These are phyloP conservation scores for Prototheca stagnorum DNA, from an alignment of 163 green algal species.

Conservation along the genomic window DNA sequence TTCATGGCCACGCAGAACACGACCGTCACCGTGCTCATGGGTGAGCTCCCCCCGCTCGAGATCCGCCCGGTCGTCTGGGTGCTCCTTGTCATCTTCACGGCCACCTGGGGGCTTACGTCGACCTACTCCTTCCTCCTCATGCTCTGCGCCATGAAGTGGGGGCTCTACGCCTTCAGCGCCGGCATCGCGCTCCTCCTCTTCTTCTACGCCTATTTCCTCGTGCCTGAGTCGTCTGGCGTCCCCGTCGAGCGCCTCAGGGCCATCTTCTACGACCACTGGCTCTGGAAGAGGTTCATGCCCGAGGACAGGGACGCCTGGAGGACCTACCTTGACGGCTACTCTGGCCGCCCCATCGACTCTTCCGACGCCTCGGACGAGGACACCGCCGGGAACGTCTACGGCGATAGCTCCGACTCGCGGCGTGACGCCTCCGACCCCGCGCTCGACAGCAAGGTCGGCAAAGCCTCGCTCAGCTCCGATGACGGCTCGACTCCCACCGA, in stretches of 20 bases:
- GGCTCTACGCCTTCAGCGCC: background rate
- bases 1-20: slow-evolving; percentile 44
- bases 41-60: slow-evolving; percentile 1
- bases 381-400: background rate
- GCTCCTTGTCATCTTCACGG: background rate
- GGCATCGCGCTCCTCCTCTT: background rate
- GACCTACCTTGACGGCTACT: background rate
- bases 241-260: slow-evolving; percentile 1
- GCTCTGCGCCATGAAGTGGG: slow-evolving; percentile 2
- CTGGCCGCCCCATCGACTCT: background rate
- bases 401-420: background rate
- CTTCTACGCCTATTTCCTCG: background rate
- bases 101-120: background rate
- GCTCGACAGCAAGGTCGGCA: background rate
- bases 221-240: background rate
- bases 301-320: background rate
- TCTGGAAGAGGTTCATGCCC: slow-evolving; percentile 2
- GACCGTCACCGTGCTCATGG: slow-evolving; percentile 7
- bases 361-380: background rate
- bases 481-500: no score
- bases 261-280: slow-evolving; percentile 1
- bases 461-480: background rate
- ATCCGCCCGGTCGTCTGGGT: slow-evolving; percentile 1
- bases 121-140: slow-evolving; percentile 5
- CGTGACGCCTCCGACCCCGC: background rate